Evolutionary conservation across 2,329 filamentous ascomycete species (phyloP), one percentile per base, ranked within the genome.

Genomic region (Aspergillus jensenii): DNA sequence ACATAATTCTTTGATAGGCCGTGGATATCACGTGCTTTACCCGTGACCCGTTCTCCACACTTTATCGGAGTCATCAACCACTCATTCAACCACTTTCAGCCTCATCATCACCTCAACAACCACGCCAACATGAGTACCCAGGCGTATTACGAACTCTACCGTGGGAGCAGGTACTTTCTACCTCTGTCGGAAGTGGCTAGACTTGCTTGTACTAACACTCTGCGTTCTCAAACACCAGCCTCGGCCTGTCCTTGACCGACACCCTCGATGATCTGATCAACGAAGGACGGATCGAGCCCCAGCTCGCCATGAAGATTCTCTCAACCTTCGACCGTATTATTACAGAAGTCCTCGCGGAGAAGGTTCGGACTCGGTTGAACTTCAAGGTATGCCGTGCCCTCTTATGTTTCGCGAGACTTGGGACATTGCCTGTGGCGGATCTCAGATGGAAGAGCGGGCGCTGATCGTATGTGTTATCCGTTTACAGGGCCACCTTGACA

Each of bases 281-380:
- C 73, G 90, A 93, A 67, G 89, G 92, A 70, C 90, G 91, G 66
- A 98, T 99, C 79, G 93, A 98, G 78, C 95, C 95, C 27, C 95
- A 99, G 80, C 86, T 99, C 45, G 95, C 95, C 51, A 98, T 99
- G 91, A 96, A 96, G 84, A 96, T 99, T 64, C 85, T 99, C 61
- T 87, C 88, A 67, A 96, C 96, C 79, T 99, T 98, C 76, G 95
- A 99, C 78, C 89, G 92, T 68, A 89, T 90, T 45, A 92, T 99
- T 55, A 90, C 95, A 15, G 92, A 97, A 70, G 90, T 93, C 19
- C 81, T 99, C 39, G 90, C 91, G 60, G 93, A 96, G 56, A 95
- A 91, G 73, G 95, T 99, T 67, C 96, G 96, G 79, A 87, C 91
- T 23, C 87, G 93, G 50, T 79, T 98, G 74, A 90, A 88, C 3